A percentile compares a stretch with the other conserved stretches of the same genome.
Conservation (phyloP, 768 basidiomycete species). For the Royoungia palumana region DNA sequence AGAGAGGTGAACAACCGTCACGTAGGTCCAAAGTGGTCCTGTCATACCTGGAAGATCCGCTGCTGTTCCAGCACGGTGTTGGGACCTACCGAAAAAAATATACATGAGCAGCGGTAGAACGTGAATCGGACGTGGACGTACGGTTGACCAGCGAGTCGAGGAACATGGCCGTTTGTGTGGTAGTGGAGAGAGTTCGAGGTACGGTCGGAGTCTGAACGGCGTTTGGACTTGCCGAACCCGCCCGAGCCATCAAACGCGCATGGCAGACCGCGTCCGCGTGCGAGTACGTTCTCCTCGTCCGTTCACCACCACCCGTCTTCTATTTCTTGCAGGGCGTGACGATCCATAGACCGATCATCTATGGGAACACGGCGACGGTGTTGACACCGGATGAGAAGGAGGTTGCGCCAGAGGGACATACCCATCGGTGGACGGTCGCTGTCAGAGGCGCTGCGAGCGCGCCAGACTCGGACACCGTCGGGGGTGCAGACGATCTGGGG, state of each 20-base stretch:
- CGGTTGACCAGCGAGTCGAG: constrained; percentile 64
- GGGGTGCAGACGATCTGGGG: constrained; percentile 84
- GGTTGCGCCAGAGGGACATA: constrained; percentile 64
- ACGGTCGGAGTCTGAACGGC: constrained; percentile 33
- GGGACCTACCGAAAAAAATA: constrained; percentile 44
- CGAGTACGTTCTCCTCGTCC: constrained; percentile 42
- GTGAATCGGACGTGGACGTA: constrained; percentile 32
- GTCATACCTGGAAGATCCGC: constrained; percentile 58
- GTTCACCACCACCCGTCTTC: constrained; percentile 1
- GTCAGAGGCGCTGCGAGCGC: constrained; percentile 83
- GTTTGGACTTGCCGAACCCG: constrained; percentile 37
- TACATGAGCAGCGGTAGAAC: not conserved
- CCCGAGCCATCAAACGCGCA: constrained; percentile 29
- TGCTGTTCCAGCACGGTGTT: constrained; percentile 67
- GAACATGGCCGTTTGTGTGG: constrained; percentile 48
- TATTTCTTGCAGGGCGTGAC: constrained; percentile 62
- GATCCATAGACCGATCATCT: constrained; percentile 88
- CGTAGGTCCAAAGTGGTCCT: not conserved
- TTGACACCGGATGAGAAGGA: constrained; percentile 72
- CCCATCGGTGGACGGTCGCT: constrained; percentile 96
- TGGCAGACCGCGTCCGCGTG: constrained; percentile 73
- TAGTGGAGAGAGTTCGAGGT: not conserved
- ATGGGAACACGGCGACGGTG: constrained; percentile 88
- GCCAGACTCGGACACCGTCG: constrained; percentile 71
- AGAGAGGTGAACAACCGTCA: constrained; percentile 5